These are phyloP conservation scores for Periconia digitata DNA, from an alignment of 2,329 filamentous ascomycete species.

Conservation along the genomic window DNA sequence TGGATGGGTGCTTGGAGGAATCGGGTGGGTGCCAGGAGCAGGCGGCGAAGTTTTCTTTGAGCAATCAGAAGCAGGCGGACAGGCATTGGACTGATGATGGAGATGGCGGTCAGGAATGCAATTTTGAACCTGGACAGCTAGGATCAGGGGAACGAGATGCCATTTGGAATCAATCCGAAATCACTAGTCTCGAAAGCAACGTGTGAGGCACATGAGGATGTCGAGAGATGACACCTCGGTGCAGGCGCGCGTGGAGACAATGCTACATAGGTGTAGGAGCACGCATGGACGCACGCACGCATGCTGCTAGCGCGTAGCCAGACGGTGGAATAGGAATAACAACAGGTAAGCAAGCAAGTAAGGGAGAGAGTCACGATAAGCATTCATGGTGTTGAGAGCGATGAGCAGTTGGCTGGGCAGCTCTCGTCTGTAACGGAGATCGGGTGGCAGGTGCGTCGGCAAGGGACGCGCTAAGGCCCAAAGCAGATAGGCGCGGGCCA, in stretches of 20 bases:
- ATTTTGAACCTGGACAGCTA: conserved; percentile 19
- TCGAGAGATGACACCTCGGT: conserved; percentile 30
- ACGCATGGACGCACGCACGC: no score
- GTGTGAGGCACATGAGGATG: conserved; percentile 40
- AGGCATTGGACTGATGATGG: conserved; percentile 14
- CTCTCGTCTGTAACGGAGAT: neutral
- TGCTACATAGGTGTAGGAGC: neutral
- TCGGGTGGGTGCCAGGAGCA: conserved; percentile 19
- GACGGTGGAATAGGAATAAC: no score
- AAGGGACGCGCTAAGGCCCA: conserved; percentile 15
- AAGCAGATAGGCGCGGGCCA: conserved; percentile 23
- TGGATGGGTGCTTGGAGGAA: conserved; percentile 40
- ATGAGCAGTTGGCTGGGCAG: neutral
- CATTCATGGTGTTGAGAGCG: neutral
- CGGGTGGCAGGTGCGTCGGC: neutral
- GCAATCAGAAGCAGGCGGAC: conserved; percentile 23
- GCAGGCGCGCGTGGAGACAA: conserved; percentile 1
- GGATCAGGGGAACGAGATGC: neutral
- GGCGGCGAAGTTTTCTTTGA: conserved; percentile 24
- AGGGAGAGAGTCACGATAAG: conserved; percentile 2
- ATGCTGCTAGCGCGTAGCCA: no score
- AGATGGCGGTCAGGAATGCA: conserved; percentile 34
- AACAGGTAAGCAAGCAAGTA: neutral
- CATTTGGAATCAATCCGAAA: conserved; percentile 10
- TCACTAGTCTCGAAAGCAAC: conserved; percentile 31